Conservation (phyloP, 2,329 filamentous ascomycete genomes). For the Ophiosphaerella herpotricha region DNA sequence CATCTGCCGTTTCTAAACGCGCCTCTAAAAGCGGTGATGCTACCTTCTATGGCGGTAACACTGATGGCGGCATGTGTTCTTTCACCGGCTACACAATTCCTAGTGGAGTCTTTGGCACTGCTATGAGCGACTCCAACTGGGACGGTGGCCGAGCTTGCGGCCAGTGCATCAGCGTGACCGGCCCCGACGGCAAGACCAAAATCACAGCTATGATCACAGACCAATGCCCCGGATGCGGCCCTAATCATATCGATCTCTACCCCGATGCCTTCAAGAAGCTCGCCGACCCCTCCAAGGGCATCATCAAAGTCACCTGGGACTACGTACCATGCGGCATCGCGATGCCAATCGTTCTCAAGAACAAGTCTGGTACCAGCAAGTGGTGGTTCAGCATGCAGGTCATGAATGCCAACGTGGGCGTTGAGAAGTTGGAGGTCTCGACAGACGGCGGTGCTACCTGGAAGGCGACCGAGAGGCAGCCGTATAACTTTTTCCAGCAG, state of each 20-base stretch:
- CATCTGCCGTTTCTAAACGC: slow-evolving; percentile 7
- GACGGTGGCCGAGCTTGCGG: slow-evolving; percentile 60
- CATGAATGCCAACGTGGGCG: slow-evolving; percentile 63
- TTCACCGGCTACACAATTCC: slow-evolving; percentile 68
- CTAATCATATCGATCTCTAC: slow-evolving; percentile 62
- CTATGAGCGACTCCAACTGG: slow-evolving; percentile 65
- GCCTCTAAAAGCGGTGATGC: slow-evolving; percentile 33
- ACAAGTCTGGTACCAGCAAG: slow-evolving; percentile 57
- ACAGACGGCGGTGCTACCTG: slow-evolving; percentile 64
- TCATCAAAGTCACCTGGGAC: slow-evolving; percentile 57
- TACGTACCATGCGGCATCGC: slow-evolving; percentile 59
- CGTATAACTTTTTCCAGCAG: slow-evolving; percentile 66
- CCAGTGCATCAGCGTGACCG: slow-evolving; percentile 64
- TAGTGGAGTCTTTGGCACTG: slow-evolving; percentile 63
- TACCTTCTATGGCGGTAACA: slow-evolving; percentile 47
- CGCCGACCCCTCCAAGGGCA: slow-evolving; percentile 50
- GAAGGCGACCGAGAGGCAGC: slow-evolving; percentile 58
- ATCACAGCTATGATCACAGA: slow-evolving; percentile 70
- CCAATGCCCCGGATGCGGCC: slow-evolving; percentile 60
- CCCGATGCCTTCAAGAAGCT: slow-evolving; percentile 56
- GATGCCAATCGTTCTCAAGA: slow-evolving; percentile 55
- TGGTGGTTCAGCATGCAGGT: slow-evolving; percentile 68
- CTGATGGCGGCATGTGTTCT: slow-evolving; percentile 65
- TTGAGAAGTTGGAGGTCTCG: slow-evolving; percentile 63
- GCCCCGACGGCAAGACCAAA: slow-evolving; percentile 57